Evolutionary conservation across 331 rosid genomes (phyloP).

Genomic region (Acacia pycnantha): DNA sequence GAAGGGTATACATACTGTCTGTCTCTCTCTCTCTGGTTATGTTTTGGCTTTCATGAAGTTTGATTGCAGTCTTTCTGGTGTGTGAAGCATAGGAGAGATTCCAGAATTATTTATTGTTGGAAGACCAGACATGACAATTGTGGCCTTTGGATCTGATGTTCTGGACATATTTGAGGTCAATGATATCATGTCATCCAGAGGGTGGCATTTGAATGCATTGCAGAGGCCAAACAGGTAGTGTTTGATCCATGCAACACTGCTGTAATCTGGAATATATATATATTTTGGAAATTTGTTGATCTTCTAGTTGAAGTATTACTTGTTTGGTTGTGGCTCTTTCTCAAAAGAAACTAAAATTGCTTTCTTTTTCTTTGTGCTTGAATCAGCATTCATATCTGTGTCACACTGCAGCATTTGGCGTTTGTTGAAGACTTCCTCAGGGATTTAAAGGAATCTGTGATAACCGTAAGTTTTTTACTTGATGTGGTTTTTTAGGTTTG

Average conservation of each 20-base stretch:
- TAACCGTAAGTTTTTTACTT: constrained; percentile 57
- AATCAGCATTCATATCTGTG: constrained; percentile 85
- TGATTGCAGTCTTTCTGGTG: constrained; percentile 14
- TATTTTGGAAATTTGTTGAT: neutral
- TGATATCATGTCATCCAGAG: constrained; percentile 86
- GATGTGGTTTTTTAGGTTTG: constrained; percentile 14
- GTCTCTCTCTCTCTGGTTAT: neutral
- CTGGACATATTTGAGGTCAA: constrained; percentile 92
- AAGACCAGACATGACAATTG: constrained; percentile 90
- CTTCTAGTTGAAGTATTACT: neutral
- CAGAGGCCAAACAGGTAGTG: constrained; percentile 88
- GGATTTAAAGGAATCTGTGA: constrained; percentile 76
- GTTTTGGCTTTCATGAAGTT: constrained; percentile 4
- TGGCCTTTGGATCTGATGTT: constrained; percentile 80
- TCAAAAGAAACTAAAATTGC: constrained; percentile 21
- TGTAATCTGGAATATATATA: neutral
- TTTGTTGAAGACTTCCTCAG: constrained; percentile 65
- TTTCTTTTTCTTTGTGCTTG: constrained; percentile 24
- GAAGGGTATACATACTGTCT: constrained; percentile 52
- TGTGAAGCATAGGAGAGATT: constrained; percentile 74
- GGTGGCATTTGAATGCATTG: constrained; percentile 98
- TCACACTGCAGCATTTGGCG: constrained; percentile 86
- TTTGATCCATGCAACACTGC: neutral
- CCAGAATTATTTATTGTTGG: constrained; percentile 78
- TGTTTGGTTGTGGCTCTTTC: constrained; percentile 13